Evolutionary conservation across 495 filamentous ascomycete genomes (phyloP), one percentile per base, ranked within the genome.

Genomic region (Sordaria brevicollis): DNA sequence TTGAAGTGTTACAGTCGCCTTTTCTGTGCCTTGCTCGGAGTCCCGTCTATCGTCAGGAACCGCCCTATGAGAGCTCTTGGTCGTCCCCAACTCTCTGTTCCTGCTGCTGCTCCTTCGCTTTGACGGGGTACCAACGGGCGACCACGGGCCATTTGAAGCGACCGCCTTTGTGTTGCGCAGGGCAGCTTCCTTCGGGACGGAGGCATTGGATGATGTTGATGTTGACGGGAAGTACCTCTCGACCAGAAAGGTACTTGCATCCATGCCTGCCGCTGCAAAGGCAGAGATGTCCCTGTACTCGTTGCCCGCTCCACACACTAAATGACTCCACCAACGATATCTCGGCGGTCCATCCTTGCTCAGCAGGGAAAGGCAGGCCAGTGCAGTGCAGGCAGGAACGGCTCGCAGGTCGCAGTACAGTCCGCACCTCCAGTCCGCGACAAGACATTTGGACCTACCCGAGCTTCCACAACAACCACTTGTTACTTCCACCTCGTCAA

Each of bases 61-160:
- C 69, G 70, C 72, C 70, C 69, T 73, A 73, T 69, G 69, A 68
- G 62, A 71, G 54, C 62, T 57, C 67, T 33, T 34, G 37, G 67
- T 35, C n/a, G 19, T 38, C 37, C 67, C 65, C 37, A 49, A 49
- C 9, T 19, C 1, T 43, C n/a, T 43, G 41, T 43, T 41, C 33
- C 36, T 38, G 34, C 35, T n/a, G n/a, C n/a, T n/a, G n/a, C n/a
- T n/a, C n/a, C n/a, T n/a, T 39, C 25, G 11, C 36, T 41, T 31
- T 43, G 34, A 31, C n/a, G 25, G 29, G 66, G 34, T 38, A 41
- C 66, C 37, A 29, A 37, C 35, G 37, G 65, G 19, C 17, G 65
- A 21, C 34, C 33, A 13, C 29, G 35, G 33, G 35, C 35, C 66
- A 10, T 21, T 38, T 57, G 67, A 21, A 38, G 49, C 67, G 49